These are phyloP conservation scores for Camellia oleifera DNA, from an alignment of 179 eudicot genomes.

Conservation along the genomic window DNA sequence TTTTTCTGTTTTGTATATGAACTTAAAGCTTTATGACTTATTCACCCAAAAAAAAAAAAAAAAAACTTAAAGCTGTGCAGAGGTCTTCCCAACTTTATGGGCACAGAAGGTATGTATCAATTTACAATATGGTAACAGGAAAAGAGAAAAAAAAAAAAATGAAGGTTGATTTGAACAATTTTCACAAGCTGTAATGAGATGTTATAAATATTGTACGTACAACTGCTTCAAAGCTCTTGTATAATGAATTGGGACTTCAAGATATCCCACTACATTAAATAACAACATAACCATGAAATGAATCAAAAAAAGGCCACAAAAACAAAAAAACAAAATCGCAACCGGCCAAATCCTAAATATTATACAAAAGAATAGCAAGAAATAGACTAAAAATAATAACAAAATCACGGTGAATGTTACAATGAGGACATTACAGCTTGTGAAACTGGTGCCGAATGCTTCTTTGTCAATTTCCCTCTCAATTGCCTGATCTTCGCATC, in stretches of 20 bases:
- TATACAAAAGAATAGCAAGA: background rate
- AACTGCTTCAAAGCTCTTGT: conserved; percentile 10
- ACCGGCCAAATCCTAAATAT: conserved; percentile 4
- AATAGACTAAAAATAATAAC: background rate
- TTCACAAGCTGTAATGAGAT: conserved; percentile 12
- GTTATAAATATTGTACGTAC: conserved; percentile 18
- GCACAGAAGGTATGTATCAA: background rate
- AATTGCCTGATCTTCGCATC: conserved; percentile 87
- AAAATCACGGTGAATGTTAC: background rate
- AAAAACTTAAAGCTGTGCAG: background rate
- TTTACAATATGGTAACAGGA: too few relatives aligned
- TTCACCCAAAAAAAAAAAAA: too few relatives aligned
- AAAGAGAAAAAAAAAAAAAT: background rate
- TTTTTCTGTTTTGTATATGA: too few relatives aligned
- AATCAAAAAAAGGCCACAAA: background rate
- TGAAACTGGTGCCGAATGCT: conserved; percentile 20
- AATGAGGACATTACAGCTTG: conserved; percentile 17
- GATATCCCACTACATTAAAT: background rate
- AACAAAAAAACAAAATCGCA: background rate
- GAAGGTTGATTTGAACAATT: background rate
- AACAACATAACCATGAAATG: conserved; percentile 1
- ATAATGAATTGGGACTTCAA: conserved; percentile 8
- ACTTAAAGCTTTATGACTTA: too few relatives aligned
- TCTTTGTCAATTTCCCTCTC: conserved; percentile 64
- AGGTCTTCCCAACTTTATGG: too few relatives aligned